phyloP scores from a whole-genome alignment of 805 yeast genomes.

The Monosporozyma siamensis region DNA sequence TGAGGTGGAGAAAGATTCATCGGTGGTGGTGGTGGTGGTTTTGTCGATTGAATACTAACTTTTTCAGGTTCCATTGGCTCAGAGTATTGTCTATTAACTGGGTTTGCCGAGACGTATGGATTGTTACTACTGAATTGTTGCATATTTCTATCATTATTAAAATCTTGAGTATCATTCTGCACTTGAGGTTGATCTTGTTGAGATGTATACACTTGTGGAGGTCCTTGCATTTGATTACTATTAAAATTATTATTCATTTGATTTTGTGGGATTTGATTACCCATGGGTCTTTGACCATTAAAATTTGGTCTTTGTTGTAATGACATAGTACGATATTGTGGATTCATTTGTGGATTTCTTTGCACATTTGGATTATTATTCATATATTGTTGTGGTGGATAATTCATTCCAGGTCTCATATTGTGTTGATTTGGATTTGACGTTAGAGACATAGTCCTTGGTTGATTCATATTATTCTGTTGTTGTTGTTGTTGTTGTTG shows the following conservation, averaged over 20 bases:
- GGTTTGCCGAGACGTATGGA: neutral
- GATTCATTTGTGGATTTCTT: neutral
- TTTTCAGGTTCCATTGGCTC: too few species aligned
- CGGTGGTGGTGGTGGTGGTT: neutral
- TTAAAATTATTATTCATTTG: neutral
- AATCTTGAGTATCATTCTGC: too few species aligned
- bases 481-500: constrained; percentile 7
- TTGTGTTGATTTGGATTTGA: constrained; percentile 2
- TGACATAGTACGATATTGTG: constrained; percentile 3
- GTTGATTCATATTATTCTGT: constrained; percentile 2
- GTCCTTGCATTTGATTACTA: neutral
- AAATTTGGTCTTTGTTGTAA: constrained; percentile 2
- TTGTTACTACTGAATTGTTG: neutral
- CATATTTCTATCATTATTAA: too few species aligned
- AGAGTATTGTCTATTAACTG: neutral
- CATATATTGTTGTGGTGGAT: constrained; percentile 1
- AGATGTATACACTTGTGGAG: too few species aligned
- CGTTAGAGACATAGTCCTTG: constrained; percentile 7
- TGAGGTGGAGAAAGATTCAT: neutral
- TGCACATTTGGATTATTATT: neutral
- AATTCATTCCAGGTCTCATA: neutral
- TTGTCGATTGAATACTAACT: neutral
- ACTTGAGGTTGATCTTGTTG: too few species aligned
- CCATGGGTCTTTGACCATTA: neutral
- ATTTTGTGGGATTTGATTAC: neutral